Conservation (phyloP, 129 eudicot species). For the Scalesia atractyloides region DNA sequence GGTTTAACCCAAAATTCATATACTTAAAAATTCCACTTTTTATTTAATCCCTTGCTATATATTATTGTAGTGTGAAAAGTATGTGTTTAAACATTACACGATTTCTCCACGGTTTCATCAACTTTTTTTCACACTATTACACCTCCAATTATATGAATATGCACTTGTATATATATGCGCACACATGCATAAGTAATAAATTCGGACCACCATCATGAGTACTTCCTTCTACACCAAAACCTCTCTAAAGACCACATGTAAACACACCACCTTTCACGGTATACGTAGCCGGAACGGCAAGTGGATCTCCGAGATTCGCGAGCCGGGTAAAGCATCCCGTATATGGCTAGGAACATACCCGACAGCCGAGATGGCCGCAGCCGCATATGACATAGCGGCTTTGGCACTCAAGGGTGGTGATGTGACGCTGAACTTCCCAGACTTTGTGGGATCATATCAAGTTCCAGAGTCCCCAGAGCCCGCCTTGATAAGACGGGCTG, state of each 20-base stretch:
- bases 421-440: constrained; percentile 50
- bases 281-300: constrained; percentile 57
- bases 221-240: constrained; percentile 24
- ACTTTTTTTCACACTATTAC: not conserved
- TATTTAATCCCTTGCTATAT: no score
- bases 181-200: not conserved
- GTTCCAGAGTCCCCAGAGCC: constrained; percentile 53
- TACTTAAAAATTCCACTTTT: no score
- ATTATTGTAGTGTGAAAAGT: no score
- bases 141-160: not conserved
- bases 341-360: constrained; percentile 76
- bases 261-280: constrained; percentile 57
- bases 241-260: constrained; percentile 33
- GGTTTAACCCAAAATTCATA: no score
- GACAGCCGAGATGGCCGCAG: constrained; percentile 69
- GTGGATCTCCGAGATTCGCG: constrained; percentile 73
- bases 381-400: constrained; percentile 80
- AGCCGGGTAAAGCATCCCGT: constrained; percentile 60
- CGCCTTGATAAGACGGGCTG: constrained; percentile 43
- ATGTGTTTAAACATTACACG: constrained; percentile 25
- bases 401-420: constrained; percentile 55
- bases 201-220: constrained; percentile 24
- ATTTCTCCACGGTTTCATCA: constrained; percentile 43
- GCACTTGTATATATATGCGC: not conserved
- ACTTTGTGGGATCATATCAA: constrained; percentile 32